Conservation (phyloP, 441 rosid species). For the Gossypium lobatum region DNA sequence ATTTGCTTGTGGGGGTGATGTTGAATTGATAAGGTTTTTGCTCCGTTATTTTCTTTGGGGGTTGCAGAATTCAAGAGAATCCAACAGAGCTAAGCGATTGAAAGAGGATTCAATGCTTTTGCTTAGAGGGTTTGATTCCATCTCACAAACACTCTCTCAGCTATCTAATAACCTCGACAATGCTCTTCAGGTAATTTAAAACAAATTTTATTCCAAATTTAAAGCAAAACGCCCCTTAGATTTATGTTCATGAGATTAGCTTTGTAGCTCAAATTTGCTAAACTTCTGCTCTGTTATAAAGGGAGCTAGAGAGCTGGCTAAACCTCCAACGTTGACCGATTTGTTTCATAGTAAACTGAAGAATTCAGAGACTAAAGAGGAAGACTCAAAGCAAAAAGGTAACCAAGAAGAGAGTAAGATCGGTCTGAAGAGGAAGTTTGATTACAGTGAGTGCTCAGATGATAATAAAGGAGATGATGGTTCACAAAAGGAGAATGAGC, state of each 20-base stretch:
- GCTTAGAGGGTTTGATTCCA: constrained; percentile 80
- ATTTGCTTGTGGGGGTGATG: neutral
- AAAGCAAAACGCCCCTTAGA: neutral
- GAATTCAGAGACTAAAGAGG: constrained; percentile 29
- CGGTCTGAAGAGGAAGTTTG: constrained; percentile 59
- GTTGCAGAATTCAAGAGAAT: constrained; percentile 21
- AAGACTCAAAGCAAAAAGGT: constrained; percentile 20
- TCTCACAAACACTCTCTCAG: constrained; percentile 60
- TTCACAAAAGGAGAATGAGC: constrained; percentile 29
- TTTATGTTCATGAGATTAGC: neutral
- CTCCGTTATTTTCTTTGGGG: neutral
- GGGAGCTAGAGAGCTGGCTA: constrained; percentile 78
- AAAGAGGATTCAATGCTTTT: constrained; percentile 76
- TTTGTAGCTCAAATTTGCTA: neutral
- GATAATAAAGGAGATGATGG: constrained; percentile 15
- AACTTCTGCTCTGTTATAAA: constrained; percentile 23
- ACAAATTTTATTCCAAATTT: neutral
- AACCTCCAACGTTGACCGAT: constrained; percentile 73
- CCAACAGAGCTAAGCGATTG: constrained; percentile 40
- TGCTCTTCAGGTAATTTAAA: constrained; percentile 62
- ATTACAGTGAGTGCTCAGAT: constrained; percentile 28
- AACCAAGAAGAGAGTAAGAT: constrained; percentile 24
- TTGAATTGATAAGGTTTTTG: neutral
- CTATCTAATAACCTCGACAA: constrained; percentile 69
- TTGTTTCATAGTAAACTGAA: constrained; percentile 45